Conservation (phyloP, 441 rosid species). For the Gossypium davidsonii region DNA sequence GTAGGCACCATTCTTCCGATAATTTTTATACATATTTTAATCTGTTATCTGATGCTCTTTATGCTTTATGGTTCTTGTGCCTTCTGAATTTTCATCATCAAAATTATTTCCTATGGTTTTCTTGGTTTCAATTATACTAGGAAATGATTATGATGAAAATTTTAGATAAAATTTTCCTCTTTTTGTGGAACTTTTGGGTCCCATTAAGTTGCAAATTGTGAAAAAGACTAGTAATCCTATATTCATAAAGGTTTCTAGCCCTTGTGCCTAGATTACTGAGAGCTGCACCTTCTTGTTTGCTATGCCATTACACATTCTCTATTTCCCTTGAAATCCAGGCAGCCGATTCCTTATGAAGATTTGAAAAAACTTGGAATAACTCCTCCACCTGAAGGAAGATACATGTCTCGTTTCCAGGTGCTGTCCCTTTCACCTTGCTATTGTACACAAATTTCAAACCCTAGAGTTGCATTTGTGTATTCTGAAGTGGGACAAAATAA, state of each 20-base stretch:
- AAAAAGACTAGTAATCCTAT: not conserved
- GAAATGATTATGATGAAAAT: not conserved
- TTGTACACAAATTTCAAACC: not conserved
- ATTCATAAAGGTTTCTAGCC: not conserved
- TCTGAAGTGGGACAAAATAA: not conserved
- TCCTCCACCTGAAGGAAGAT: conserved; percentile 85
- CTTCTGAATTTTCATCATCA: not conserved
- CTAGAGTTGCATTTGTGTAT: not conserved
- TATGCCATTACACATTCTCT: conserved; percentile 9
- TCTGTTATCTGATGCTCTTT: not conserved
- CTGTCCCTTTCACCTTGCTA: not conserved
- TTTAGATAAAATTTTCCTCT: not conserved
- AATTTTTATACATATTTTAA: not conserved
- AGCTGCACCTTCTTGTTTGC: not conserved
- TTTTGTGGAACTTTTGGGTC: not conserved
- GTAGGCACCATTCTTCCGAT: conserved; percentile 34
- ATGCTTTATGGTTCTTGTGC: not conserved
- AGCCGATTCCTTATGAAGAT: conserved; percentile 71
- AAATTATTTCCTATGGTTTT: not conserved
- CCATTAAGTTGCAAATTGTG: not conserved
- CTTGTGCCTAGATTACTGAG: not conserved
- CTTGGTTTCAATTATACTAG: not conserved
- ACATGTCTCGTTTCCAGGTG: conserved; percentile 70
- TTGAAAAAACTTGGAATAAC: conserved; percentile 78
- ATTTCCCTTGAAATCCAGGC: conserved; percentile 32